Evolutionary conservation across 345 rosid genomes (phyloP).

Genomic region (Reutealis trisperma): DNA sequence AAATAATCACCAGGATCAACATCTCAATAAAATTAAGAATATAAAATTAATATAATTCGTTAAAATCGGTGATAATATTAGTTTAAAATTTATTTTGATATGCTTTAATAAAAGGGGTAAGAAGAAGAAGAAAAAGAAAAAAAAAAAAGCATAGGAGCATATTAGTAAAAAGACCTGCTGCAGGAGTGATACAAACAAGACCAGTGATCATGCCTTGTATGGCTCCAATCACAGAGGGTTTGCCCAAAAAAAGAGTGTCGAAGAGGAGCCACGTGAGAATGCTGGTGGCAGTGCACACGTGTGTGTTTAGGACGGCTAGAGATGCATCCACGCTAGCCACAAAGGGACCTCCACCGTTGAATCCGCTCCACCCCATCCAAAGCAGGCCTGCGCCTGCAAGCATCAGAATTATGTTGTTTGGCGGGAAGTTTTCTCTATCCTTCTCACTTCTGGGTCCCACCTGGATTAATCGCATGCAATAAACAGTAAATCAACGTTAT

Average conservation of each 20-base stretch:
- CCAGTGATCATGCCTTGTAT: constrained; percentile 58
- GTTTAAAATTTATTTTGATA: too few species aligned
- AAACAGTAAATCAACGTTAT: too few species aligned
- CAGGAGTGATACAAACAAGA: constrained; percentile 56
- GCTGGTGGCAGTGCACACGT: constrained; percentile 49
- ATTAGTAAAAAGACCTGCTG: constrained; percentile 33
- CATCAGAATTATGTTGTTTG: constrained; percentile 51
- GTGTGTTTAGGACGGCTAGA: constrained; percentile 57
- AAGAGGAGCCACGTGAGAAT: constrained; percentile 50
- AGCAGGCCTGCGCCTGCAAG: constrained; percentile 58
- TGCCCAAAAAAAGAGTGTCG: constrained; percentile 33
- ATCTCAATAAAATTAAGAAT: too few species aligned
- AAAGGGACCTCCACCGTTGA: constrained; percentile 54
- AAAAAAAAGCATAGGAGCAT: too few species aligned
- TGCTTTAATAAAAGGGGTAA: too few species aligned
- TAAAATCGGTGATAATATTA: too few species aligned
- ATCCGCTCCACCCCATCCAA: constrained; percentile 69
- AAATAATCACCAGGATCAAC: too few species aligned
- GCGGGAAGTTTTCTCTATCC: constrained; percentile 44
- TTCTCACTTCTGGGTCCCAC: constrained; percentile 54
- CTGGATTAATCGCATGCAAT: background rate
- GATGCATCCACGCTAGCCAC: constrained; percentile 37
- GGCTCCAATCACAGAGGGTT: constrained; percentile 46
- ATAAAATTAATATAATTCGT: too few species aligned
- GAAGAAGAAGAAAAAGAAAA: too few species aligned